Percentiles rank a stretch among this genome's conserved stretches.
These are phyloP conservation scores for Fusarium sulawesiense DNA, from an alignment of 2,329 filamentous ascomycete genomes.

Conservation along the genomic window DNA sequence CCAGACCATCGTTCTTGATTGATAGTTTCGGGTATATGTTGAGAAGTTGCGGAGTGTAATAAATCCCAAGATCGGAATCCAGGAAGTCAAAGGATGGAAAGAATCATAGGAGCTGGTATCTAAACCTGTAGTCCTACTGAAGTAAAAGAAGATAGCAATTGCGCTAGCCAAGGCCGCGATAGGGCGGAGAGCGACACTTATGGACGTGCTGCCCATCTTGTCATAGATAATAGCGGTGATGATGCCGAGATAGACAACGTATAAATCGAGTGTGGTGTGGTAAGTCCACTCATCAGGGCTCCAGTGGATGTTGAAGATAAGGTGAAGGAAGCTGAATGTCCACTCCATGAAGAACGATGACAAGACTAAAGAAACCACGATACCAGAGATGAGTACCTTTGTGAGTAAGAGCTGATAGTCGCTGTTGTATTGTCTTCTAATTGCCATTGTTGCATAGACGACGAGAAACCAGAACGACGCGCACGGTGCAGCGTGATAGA, in stretches of 20 bases:
- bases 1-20: conserved; percentile 58
- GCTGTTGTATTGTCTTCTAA: conserved; percentile 56
- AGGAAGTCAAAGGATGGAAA: conserved; percentile 64
- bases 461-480: conserved; percentile 72
- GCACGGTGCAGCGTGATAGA: conserved; percentile 68
- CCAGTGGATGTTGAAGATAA: conserved; percentile 60
- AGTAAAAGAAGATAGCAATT: not conserved
- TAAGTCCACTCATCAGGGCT: conserved; percentile 60
- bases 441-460: conserved; percentile 62
- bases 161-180: conserved; percentile 48
- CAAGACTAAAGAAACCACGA: conserved; percentile 47
- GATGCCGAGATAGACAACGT: conserved; percentile 68
- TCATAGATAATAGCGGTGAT: conserved; percentile 49
- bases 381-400: conserved; percentile 60
- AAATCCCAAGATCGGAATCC: conserved; percentile 64
- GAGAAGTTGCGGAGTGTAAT: conserved; percentile 61
- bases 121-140: not conserved
- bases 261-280: conserved; percentile 62
- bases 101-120: conserved; percentile 54
- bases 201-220: conserved; percentile 5
- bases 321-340: conserved; percentile 47
- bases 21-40: conserved; percentile 16
- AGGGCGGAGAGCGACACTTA: conserved; percentile 21
- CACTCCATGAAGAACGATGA: conserved; percentile 20
- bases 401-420: conserved; percentile 54